Evolutionary conservation across 2,329 filamentous ascomycete genomes (phyloP), one percentile per base, ranked within the genome.

Genomic region (Neocatenulostroma microsporum): DNA sequence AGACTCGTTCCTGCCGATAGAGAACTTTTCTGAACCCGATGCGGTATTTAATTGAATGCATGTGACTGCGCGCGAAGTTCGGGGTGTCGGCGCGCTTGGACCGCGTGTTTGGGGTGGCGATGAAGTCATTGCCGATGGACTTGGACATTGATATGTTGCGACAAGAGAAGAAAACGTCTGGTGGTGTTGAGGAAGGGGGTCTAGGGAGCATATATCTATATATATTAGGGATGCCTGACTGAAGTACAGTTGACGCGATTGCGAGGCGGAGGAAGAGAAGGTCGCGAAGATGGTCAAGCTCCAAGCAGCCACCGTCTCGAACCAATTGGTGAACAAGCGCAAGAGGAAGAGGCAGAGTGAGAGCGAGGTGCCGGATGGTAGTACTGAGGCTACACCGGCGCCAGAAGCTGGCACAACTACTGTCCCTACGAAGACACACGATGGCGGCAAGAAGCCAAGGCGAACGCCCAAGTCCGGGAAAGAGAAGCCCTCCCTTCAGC

Each of bases 381-480:
- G n/a, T 15, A 30, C 32, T 17, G 12, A 21, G n/a, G 10, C 17
- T 15, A 12, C 36, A 8, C 18, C 17, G 9, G 30, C 17, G 5
- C 15, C 12, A 15, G 23, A 27, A 12, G 15, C 30, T 15, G 38
- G 19, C n/a, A 51, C 58, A 3, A 65, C 62, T 2, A 67, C 58
- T 14, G 54, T 77, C 12, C 67, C 70, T 3, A 76, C 73, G 1
- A 78, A 77, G 53, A 69, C 63, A 18, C 62, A 72, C 31, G 73
- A 78, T 64, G 73, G 73, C 28, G 70, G 70, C 19, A 66, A 69
- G 48, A 68, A 73, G 45, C 66, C 70, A 12, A 58, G 63, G 25
- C 59, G 71, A 45, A 62, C 58, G 5, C 51, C 62, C 5, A 71
- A 69, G 41, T 24, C 23, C 23, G 51, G 41, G 17, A 56, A 51